phyloP scores from a whole-genome alignment of 1,284 basidiomycete species.

The Marasmius tenuissimus region DNA sequence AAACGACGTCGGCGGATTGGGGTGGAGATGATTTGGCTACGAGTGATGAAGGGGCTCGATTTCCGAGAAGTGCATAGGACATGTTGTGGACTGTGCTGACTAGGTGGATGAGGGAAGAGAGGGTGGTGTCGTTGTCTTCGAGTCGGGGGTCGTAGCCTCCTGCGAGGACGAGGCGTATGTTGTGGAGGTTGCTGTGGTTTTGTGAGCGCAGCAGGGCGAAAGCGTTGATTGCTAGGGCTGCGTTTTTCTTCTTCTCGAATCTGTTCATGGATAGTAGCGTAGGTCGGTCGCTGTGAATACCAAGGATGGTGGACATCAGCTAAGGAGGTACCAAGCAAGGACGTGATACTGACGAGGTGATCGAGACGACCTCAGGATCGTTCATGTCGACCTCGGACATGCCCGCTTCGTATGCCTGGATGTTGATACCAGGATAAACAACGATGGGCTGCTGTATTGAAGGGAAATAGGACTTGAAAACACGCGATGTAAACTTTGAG shows the following conservation, averaged over 20 bases:
- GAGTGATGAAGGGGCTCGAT: neutral
- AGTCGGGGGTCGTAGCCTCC: constrained; percentile 60
- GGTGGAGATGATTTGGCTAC: constrained; percentile 40
- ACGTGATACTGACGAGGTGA: constrained; percentile 62
- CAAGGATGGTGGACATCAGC: neutral
- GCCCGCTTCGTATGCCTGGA: constrained; percentile 55
- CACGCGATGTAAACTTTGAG: constrained; percentile 83
- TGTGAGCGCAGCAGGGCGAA: constrained; percentile 56
- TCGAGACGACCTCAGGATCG: constrained; percentile 52
- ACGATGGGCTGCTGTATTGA: constrained; percentile 71
- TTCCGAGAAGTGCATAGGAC: constrained; percentile 48
- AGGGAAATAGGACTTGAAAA: constrained; percentile 79
- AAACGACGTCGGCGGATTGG: constrained; percentile 54
- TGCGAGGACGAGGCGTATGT: constrained; percentile 73
- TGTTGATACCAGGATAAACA: constrained; percentile 92
- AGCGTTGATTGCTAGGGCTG: constrained; percentile 76
- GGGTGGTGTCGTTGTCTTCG: constrained; percentile 52
- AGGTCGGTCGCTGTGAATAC: constrained; percentile 59
- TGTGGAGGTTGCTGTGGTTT: constrained; percentile 16
- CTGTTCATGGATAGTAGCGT: constrained; percentile 91
- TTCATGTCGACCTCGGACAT: constrained; percentile 39
- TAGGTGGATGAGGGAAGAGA: constrained; percentile 56
- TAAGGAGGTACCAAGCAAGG: neutral
- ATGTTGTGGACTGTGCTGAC: constrained; percentile 46
- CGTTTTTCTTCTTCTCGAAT: constrained; percentile 96